Percentiles rank a stretch among this genome's conserved stretches.
Conservation (phyloP, 2,329 filamentous ascomycete genomes). For the Trichoderma aggressivum region DNA sequence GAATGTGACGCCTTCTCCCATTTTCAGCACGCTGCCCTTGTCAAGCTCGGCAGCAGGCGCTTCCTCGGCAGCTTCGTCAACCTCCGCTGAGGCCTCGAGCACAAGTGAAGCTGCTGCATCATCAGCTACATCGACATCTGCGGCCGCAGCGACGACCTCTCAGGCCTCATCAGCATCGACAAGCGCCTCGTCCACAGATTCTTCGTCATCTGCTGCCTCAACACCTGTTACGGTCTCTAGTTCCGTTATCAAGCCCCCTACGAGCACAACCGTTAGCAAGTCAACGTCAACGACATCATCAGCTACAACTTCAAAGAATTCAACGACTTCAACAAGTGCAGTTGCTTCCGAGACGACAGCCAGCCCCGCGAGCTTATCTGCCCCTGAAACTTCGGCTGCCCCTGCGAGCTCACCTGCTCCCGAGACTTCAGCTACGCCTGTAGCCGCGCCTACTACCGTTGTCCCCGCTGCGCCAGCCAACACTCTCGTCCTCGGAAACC, state of each 20-base stretch:
- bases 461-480: background rate
- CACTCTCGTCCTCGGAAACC: slow-evolving; percentile 5
- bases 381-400: background rate
- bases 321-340: background rate
- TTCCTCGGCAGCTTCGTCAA: background rate
- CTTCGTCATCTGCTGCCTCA: background rate
- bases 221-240: background rate
- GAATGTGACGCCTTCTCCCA: background rate
- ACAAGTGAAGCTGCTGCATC: background rate
- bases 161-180: background rate
- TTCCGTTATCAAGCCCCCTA: background rate
- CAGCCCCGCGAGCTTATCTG: background rate
- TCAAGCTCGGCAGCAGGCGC: background rate
- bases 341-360: background rate
- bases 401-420: background rate
- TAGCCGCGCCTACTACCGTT: background rate
- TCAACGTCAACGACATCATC: background rate
- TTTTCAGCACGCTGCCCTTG: background rate
- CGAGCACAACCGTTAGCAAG: background rate
- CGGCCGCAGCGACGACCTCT: background rate
- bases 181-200: background rate
- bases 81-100: background rate
- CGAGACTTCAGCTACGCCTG: background rate
- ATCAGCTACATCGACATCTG: background rate
- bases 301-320: background rate